phyloP scores from a whole-genome alignment of 768 basidiomycete genomes.

The Pleurotus salmoneostramineus region DNA sequence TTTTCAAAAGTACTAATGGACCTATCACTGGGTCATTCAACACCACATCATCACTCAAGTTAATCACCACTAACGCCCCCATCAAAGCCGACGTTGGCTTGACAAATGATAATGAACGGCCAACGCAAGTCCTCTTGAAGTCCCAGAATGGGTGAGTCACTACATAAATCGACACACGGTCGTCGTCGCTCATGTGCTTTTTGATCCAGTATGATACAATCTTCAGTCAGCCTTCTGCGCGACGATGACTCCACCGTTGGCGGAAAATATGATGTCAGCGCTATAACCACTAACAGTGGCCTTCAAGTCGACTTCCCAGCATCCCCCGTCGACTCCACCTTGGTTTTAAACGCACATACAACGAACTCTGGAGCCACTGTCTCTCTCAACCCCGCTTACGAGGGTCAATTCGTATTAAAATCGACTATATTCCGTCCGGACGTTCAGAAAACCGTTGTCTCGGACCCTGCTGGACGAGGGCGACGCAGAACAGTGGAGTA shows the following conservation, averaged over 20 bases:
- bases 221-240: constrained; percentile 12
- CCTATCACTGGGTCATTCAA: constrained; percentile 44
- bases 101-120: constrained; percentile 20
- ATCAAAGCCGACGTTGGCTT: constrained; percentile 38
- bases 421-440: not conserved
- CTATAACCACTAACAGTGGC: constrained; percentile 28
- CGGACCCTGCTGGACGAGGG: constrained; percentile 3
- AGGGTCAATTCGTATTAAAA: constrained; percentile 27
- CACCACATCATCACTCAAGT: constrained; percentile 20
- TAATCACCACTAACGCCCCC: constrained; percentile 37
- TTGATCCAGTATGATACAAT: constrained; percentile 3
- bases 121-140: constrained; percentile 20
- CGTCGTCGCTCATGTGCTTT: not conserved
- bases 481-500: not conserved
- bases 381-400: constrained; percentile 28
- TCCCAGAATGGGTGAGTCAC: constrained; percentile 38
- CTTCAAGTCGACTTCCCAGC: constrained; percentile 23
- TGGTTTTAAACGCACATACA: constrained; percentile 24
- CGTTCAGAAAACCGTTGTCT: not conserved
- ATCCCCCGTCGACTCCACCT: constrained; percentile 28
- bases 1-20: constrained; percentile 35
- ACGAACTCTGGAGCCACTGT: constrained; percentile 31
- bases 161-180: not conserved
- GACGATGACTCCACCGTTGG: constrained; percentile 11
- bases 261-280: constrained; percentile 26